phyloP scores from a whole-genome alignment of 805 yeast genomes.

The Ogataea ganodermae region DNA sequence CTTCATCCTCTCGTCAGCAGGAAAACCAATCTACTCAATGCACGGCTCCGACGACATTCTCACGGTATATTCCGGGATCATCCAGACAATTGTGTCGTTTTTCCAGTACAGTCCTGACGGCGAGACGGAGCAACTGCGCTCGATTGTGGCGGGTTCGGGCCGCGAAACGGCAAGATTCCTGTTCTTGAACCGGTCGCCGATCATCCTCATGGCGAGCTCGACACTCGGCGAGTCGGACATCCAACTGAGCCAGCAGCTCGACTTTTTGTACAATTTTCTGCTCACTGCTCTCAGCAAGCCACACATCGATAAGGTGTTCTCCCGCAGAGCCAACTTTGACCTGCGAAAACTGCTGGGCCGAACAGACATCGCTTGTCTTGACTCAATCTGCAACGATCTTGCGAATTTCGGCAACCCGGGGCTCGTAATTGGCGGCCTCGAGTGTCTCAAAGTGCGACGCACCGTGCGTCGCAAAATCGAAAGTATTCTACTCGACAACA shows the following conservation, averaged over 20 bases:
- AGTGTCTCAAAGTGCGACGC: slow-evolving; percentile 59
- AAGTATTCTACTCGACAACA: slow-evolving; percentile 49
- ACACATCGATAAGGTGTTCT: slow-evolving; percentile 67
- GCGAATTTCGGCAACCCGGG: slow-evolving; percentile 56
- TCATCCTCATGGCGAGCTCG: slow-evolving; percentile 72
- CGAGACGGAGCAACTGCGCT: slow-evolving; percentile 41
- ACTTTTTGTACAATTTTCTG: slow-evolving; percentile 71
- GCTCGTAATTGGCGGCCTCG: slow-evolving; percentile 63
- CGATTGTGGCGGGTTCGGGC: slow-evolving; percentile 49
- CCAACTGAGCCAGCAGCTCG: slow-evolving; percentile 64
- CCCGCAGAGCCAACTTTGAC: slow-evolving; percentile 77
- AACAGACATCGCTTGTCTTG: slow-evolving; percentile 71
- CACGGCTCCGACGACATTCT: slow-evolving; percentile 70
- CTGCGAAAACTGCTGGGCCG: slow-evolving; percentile 72
- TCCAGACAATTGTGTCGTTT: slow-evolving; percentile 75
- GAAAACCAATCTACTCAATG: slow-evolving; percentile 83
- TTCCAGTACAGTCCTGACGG: slow-evolving; percentile 50
- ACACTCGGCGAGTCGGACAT: slow-evolving; percentile 52
- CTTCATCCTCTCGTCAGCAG: slow-evolving; percentile 79
- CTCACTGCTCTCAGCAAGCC: slow-evolving; percentile 84
- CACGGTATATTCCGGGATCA: slow-evolving; percentile 73
- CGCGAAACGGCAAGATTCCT: slow-evolving; percentile 51
- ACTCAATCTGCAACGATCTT: slow-evolving; percentile 59
- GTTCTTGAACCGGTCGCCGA: slow-evolving; percentile 64
- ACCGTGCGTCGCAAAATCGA: slow-evolving; percentile 60